Evolutionary conservation across 2,329 filamentous ascomycete genomes (phyloP), one percentile per base, ranked within the genome.

Genomic region (Leptographium lundbergii): DNA sequence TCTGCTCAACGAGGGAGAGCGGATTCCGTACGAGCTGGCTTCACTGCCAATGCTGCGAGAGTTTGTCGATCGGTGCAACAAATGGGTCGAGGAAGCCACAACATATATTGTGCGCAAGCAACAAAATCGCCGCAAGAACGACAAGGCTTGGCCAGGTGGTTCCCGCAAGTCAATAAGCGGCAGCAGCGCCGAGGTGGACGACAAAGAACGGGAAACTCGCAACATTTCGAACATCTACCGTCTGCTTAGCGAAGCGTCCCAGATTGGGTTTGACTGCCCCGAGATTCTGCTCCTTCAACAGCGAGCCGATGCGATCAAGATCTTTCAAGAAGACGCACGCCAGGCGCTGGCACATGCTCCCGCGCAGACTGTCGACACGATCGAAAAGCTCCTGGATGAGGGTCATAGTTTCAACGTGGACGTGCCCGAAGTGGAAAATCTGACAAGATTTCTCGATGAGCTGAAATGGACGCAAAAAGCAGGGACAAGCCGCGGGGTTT

Each of bases 31-130:
- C 77, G 87, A 90, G 60, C 81, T 99, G 62, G 84, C 86, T 64
- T 91, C 90, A 63, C 80, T 99, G 63, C 81, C 87, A 66, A 82
- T 89, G 66, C 80, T 99, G 66, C 88, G 85, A 73, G 82, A 86
- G 65, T 99, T 95, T 74, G 94, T 99, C 70, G 91, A 96, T 66
- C 87, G 89, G 67, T 97, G 94, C 76, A 95, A 96, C 72, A 91
- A 95, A 69, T 96, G 95, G 88, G 90, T 96, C 63, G 94, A 97
- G 67, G 92, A 97, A 74, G 94, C 94, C 64, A 94, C 89, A 67
- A 91, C 88, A 69, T 99, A 95, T 76, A 96, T 91, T 68, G 91
- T 94, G 61, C 88, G 94, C 66, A 99, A 99, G 75, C 92, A 96
- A 75, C 92, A 96, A 73, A 95, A 95, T 69, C 88, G 94, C 63